These are phyloP conservation scores for Trichomonas vaginalis DNA, from an alignment of 208 protist genomes.

Conservation along the genomic window DNA sequence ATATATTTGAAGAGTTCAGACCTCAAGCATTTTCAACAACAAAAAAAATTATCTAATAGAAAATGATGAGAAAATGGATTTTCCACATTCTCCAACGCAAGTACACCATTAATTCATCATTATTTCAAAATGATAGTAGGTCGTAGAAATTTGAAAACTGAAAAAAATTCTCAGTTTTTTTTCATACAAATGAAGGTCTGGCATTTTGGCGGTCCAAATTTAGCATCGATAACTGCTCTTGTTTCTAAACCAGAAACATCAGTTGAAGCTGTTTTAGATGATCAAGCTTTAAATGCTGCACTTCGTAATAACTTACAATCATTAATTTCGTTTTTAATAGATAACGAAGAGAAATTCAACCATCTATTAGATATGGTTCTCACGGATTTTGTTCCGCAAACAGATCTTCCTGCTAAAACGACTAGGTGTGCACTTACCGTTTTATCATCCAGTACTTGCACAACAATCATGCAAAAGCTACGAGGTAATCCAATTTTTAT, in stretches of 20 bases:
- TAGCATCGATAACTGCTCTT: neutral
- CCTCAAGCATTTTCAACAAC: no score
- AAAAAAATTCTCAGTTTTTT: neutral
- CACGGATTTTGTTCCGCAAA: neutral
- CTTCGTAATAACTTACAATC: neutral
- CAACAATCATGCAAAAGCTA: neutral
- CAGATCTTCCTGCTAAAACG: neutral
- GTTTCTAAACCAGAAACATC: neutral
- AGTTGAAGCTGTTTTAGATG: neutral
- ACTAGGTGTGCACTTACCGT: neutral
- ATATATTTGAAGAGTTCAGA: no score
- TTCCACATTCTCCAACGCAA: no score
- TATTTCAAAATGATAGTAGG: no score
- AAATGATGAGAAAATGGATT: no score
- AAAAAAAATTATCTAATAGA: no score
- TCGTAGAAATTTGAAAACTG: no score
- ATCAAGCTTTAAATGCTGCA: neutral
- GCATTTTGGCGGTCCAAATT: neutral
- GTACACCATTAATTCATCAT: no score
- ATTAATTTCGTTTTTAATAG: neutral
- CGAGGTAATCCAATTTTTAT: neutral
- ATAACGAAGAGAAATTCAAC: neutral
- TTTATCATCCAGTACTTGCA: neutral
- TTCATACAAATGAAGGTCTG: neutral
- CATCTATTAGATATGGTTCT: neutral